Evolutionary conservation across 2,329 filamentous ascomycete species (phyloP).

Genomic region (Thermomyces lanuginosus): DNA sequence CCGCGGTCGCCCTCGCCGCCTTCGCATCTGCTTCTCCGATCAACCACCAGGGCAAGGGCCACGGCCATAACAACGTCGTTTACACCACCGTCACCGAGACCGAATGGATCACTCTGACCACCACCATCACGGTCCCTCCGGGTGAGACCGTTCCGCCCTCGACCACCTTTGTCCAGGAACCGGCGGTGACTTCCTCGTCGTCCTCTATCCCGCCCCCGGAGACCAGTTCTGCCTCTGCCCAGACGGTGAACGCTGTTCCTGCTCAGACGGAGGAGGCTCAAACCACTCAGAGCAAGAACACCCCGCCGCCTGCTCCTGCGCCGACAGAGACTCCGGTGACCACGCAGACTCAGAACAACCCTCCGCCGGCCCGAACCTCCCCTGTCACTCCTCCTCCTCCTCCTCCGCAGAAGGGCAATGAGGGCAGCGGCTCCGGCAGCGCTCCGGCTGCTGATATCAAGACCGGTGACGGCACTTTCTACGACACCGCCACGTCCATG

Average conservation of each 20-base stretch:
- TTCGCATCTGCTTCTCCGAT: slow-evolving; percentile 17
- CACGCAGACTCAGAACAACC: slow-evolving; percentile 2
- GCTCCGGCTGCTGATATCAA: slow-evolving; percentile 17
- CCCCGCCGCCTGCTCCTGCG: slow-evolving; percentile 7
- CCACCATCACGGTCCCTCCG: slow-evolving; percentile 33
- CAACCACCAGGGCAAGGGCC: slow-evolving; percentile 25
- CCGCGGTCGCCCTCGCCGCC: slow-evolving; percentile 20
- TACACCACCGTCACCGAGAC: slow-evolving; percentile 34
- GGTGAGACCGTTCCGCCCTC: slow-evolving; percentile 11
- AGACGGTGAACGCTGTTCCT: slow-evolving; percentile 6
- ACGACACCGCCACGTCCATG: slow-evolving; percentile 48
- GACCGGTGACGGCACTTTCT: slow-evolving; percentile 58
- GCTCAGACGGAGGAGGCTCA: slow-evolving; percentile 1
- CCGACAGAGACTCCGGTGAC: slow-evolving; percentile 7
- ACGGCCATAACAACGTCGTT: too few relatives aligned
- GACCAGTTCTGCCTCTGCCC: slow-evolving; percentile 3
- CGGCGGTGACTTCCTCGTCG: slow-evolving; percentile 6
- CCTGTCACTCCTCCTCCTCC: slow-evolving; percentile 11
- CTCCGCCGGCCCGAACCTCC: slow-evolving; percentile 8
- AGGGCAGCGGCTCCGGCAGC: slow-evolving; percentile 8
- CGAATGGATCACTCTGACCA: slow-evolving; percentile 33
- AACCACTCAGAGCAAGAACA: slow-evolving; percentile 3
- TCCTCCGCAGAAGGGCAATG: slow-evolving; percentile 3
- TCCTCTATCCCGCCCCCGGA: slow-evolving; percentile 1
- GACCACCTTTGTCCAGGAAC: too few relatives aligned